phyloP scores from a whole-genome alignment of 371 early-diverging fungal genomes.

The Syncephalis fuscata region DNA sequence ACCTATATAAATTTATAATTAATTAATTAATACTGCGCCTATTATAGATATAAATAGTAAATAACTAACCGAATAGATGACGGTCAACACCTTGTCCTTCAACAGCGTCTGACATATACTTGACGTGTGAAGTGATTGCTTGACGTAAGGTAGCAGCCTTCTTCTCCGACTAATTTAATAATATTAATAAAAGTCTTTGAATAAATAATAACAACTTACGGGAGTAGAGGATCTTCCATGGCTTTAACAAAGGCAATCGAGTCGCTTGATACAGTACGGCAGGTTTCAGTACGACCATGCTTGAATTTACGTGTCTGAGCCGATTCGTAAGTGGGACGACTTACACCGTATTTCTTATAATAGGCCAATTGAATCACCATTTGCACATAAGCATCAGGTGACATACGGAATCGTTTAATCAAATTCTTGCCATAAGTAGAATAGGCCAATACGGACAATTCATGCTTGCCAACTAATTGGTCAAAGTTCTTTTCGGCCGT shows the following conservation, averaged over 20 bases:
- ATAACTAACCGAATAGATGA: constrained; percentile 64
- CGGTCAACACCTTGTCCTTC: constrained; percentile 84
- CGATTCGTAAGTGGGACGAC: constrained; percentile 80
- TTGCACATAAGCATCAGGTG: constrained; percentile 88
- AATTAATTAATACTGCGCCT: too few relatives aligned
- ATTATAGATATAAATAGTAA: too few relatives aligned
- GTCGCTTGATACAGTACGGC: constrained; percentile 65
- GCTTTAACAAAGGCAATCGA: constrained; percentile 70
- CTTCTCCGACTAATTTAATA: constrained; percentile 10
- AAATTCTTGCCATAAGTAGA: constrained; percentile 76
- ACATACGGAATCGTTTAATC: constrained; percentile 74
- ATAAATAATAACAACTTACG: constrained; percentile 5
- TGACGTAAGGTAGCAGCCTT: constrained; percentile 50
- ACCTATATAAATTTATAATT: not conserved
- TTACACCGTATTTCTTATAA: constrained; percentile 67
- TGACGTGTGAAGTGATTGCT: constrained; percentile 60
- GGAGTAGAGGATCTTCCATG: constrained; percentile 53
- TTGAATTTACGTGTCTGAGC: constrained; percentile 81
- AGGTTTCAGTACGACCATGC: constrained; percentile 92
- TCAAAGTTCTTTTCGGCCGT: constrained; percentile 54
- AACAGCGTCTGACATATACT: constrained; percentile 65
- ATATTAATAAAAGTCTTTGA: too few relatives aligned
- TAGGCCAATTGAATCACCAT: constrained; percentile 94
- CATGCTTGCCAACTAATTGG: constrained; percentile 49
- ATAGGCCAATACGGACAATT: constrained; percentile 63